Base-by-base conservation (phyloP, 306 rosid genomes). In the Cicer bijugum region DNA sequence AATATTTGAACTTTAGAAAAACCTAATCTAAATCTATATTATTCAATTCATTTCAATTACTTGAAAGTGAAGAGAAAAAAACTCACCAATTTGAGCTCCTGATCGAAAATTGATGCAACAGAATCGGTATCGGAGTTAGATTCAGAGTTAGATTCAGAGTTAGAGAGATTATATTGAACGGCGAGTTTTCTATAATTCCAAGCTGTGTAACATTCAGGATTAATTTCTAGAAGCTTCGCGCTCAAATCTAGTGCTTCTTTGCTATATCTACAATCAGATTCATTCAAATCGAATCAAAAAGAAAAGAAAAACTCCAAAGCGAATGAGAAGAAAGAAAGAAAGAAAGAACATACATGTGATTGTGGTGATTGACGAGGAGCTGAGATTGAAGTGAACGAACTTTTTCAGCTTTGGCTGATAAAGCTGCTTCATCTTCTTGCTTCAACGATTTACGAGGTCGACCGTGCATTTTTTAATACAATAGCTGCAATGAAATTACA, bases 151-250 rank as follows among this genome's bases (percentile, higher is more conserved):
- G 93, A 76, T 35, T 84, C 78, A 19, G 89, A 47, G 43, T 67
- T 82, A 60, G 84, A 75, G 80, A 91, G 83, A 11, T 28, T 42
- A 19, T 82, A 84, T 71, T 91, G 82, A 39, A 91, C 88, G 8
- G 92, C 89, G 67, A 95, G 89, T 67, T 90, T 95, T 64, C 97
- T 75, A 72, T 88, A 95, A 71, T 91, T 94, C 99, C 97, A 91
- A 72, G 95, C 97, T 0, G 99, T 89, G 82, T 88, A 88, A 7
- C 85, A 84, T 58, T 94, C 96, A 20, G 96, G 99, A 84, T 88
- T 94, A 52, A 40, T 76, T 80, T 87, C 90, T 38, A 94, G 85
- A 6, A 90, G 88, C 88, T 81, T 86, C 12, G 91, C 86, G 71
- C 86, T 90, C 6, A 80, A 64, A 42, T 88, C 91, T 37, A 86